Conservation (phyloP, 2,329 filamentous ascomycete genomes). For the Fusarium brevicatenulatum region DNA sequence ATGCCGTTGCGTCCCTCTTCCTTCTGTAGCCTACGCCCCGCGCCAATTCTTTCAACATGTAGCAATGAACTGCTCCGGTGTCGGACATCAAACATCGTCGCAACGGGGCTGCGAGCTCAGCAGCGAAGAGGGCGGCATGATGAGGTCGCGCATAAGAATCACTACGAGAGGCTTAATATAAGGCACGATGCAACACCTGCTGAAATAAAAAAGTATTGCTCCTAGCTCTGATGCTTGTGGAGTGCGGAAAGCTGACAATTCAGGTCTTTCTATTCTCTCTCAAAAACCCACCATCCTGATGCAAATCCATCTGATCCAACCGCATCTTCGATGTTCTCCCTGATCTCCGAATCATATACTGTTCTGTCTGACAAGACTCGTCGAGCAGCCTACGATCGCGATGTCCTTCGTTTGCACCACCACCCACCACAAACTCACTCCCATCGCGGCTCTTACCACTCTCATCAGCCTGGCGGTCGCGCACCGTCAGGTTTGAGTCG, state of each 20-base stretch:
- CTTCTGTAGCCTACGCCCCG: conserved; percentile 39
- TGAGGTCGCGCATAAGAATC: conserved; percentile 58
- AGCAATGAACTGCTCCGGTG: conserved; percentile 33
- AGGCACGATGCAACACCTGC: conserved; percentile 71
- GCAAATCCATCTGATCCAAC: conserved; percentile 80
- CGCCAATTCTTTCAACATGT: conserved; percentile 37
- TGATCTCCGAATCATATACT: conserved; percentile 85
- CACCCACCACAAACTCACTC: conserved; percentile 47
- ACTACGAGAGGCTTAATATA: conserved; percentile 87
- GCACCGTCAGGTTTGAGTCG: conserved; percentile 84
- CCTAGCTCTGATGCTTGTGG: background rate
- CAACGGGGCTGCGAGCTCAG: conserved; percentile 16
- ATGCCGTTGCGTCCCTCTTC: conserved; percentile 63
- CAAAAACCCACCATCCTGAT: conserved; percentile 93
- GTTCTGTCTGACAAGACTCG: conserved; percentile 78
- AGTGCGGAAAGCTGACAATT: conserved; percentile 2
- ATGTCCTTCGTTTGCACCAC: conserved; percentile 61
- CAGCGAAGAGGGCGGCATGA: conserved; percentile 33
- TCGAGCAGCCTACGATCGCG: conserved; percentile 83
- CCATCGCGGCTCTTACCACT: conserved; percentile 63
- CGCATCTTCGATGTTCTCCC: conserved; percentile 80
- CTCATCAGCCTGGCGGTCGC: conserved; percentile 76
- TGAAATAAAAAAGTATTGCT: conserved; percentile 83
- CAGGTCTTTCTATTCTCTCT: conserved; percentile 87
- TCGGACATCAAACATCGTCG: conserved; percentile 15